phyloP scores from a whole-genome alignment of 768 basidiomycete species.

The Pleurotus djamor region DNA sequence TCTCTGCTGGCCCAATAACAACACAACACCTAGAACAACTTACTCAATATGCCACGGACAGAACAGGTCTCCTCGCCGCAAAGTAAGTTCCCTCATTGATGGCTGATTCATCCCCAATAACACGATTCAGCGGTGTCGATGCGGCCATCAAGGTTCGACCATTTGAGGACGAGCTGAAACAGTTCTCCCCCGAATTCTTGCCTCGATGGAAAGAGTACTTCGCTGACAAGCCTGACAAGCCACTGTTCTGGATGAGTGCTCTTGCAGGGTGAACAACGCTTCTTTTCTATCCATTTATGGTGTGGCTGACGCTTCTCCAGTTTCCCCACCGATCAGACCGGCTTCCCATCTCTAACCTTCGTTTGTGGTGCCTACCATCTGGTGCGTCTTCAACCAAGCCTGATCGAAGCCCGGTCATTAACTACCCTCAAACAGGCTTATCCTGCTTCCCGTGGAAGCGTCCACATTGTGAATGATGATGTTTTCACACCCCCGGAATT shows the following conservation, averaged over 20 bases:
- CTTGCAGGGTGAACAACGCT: slow-evolving; percentile 20
- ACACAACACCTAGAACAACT: neutral
- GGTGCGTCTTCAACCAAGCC: slow-evolving; percentile 11
- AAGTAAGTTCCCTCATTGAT: slow-evolving; percentile 23
- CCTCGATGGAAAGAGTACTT: slow-evolving; percentile 31
- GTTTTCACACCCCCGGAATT: slow-evolving; percentile 27
- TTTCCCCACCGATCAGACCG: slow-evolving; percentile 9
- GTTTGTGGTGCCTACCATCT: slow-evolving; percentile 17
- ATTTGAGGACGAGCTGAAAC: slow-evolving; percentile 25
- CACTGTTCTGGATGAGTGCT: slow-evolving; percentile 27
- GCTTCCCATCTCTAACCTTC: slow-evolving; percentile 16
- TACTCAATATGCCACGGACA: slow-evolving; percentile 25
- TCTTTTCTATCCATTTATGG: neutral
- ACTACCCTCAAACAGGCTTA: slow-evolving; percentile 19
- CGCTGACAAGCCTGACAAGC: slow-evolving; percentile 34
- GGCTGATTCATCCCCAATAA: neutral
- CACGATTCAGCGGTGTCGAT: slow-evolving; percentile 27
- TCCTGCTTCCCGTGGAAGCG: slow-evolving; percentile 28
- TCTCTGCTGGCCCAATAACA: neutral
- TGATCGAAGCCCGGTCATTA: neutral
- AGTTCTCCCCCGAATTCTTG: slow-evolving; percentile 33
- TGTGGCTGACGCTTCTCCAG: neutral
- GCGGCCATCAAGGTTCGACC: slow-evolving; percentile 39
- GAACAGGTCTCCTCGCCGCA: slow-evolving; percentile 29
- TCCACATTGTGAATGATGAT: slow-evolving; percentile 31